Evolutionary conservation across 306 rosid genomes (phyloP), one percentile per base, ranked within the genome.

Genomic region (Prosopis cineraria): DNA sequence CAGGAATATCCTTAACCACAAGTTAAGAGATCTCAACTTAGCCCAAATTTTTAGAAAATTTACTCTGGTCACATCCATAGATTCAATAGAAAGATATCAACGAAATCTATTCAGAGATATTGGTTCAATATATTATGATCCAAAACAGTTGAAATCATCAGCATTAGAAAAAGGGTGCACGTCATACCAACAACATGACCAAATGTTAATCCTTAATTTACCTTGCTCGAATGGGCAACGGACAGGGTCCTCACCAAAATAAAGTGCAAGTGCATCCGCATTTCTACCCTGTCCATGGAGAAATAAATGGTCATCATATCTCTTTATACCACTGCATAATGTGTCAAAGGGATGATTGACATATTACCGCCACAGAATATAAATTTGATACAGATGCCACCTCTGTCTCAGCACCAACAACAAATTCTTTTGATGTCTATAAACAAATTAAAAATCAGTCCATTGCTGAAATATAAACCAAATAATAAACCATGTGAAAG

Each of bases 211-310:
- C 82, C 74, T 78, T 14, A 65, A 83, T 88, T 68, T 76, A 95
- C 98, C 98, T 87, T 92, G 98, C 80, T 95, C 98, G 74, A 95
- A 92, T 53, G 98, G 93, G 84, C 85, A 91, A 13, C 96, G 90
- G 30, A 89, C 87, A 71, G 98, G 98, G 85, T 95, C 98, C 89
- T 95, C 98, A 37, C 93, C 96, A 52, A 95, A 92, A 85, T 95
- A 95, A 24, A 78, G 82, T 33, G 96, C 93, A 63, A 95, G 98
- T 70, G 91, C 93, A 84, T 95, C 98, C 8, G 98, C 98, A 69
- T 90, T 89, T 88, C 89, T 90, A 86, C 98, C 98, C 98, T 95
- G 93, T 75, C 78, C 83, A 70, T 75, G 72, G 44, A 86, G 62
- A 47, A 86, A 80, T 39, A 76, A 50, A 66, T 58, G 55, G 64